A percentile compares a stretch with the other conserved stretches of the same genome.
These are phyloP conservation scores for Blattamonas nauphoetae DNA, from an alignment of 78 protist genomes.

Conservation along the genomic window DNA sequence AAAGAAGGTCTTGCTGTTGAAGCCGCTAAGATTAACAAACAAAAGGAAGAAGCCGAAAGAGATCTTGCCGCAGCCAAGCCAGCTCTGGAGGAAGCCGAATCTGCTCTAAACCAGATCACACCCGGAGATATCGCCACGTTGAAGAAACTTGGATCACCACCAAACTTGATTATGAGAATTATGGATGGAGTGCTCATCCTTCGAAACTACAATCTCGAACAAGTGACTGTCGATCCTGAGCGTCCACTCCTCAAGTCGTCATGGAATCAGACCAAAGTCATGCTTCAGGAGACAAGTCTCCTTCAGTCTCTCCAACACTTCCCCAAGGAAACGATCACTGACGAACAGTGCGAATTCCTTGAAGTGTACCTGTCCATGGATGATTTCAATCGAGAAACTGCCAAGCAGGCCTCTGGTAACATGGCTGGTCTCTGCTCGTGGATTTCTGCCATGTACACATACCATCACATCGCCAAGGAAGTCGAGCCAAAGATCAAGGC, in stretches of 20 bases:
- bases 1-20: conserved; percentile 25
- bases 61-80: conserved; percentile 57
- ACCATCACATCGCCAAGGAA: conserved; percentile 46
- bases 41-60: conserved; percentile 56
- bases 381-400: conserved; percentile 53
- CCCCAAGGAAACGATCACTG: conserved; percentile 62
- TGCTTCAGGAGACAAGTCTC: conserved; percentile 29
- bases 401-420: conserved; percentile 38
- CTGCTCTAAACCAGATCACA: conserved; percentile 51
- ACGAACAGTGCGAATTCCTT: conserved; percentile 69
- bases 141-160: conserved; percentile 52
- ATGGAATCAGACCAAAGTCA: conserved; percentile 9
- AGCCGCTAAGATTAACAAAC: conserved; percentile 40
- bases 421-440: conserved; percentile 67
- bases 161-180: conserved; percentile 56
- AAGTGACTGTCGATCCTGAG: not conserved
- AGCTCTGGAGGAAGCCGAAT: conserved; percentile 53
- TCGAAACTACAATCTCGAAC: not conserved
- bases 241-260: not conserved
- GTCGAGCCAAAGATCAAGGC: conserved; percentile 56
- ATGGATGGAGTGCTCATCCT: conserved; percentile 71
- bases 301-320: conserved; percentile 32
- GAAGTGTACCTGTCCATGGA: conserved; percentile 56
- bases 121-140: conserved; percentile 56
- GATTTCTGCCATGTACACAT: conserved; percentile 53